Percentiles rank a stretch among this genome's conserved stretches.
phyloP scores from a whole-genome alignment of 2,329 filamentous ascomycete genomes.

The Colletotrichum spinosum region DNA sequence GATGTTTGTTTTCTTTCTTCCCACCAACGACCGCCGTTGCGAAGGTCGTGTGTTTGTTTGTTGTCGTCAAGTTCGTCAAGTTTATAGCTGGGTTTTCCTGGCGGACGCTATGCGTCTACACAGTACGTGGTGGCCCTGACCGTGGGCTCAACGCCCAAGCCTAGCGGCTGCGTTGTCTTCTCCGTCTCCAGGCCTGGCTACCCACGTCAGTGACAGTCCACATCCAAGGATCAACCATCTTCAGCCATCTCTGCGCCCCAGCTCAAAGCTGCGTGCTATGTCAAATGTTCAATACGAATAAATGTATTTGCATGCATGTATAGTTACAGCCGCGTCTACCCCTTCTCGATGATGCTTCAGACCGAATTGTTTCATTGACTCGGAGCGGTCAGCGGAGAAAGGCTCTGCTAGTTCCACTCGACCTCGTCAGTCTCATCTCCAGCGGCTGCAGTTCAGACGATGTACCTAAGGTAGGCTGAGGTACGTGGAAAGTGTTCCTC shows the following conservation, averaged over 20 bases:
- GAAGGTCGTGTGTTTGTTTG: too few relatives aligned
- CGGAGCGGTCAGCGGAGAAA: conserved; percentile 12
- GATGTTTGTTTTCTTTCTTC: too few relatives aligned
- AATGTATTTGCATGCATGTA: neutral
- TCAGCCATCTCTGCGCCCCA: conserved; percentile 2
- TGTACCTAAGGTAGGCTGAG: too few relatives aligned
- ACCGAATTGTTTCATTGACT: conserved; percentile 21
- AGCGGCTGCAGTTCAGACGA: neutral
- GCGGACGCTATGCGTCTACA: neutral
- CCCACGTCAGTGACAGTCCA: conserved; percentile 1
- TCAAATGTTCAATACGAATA: neutral
- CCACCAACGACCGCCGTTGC: too few relatives aligned
- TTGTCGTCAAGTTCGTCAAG: too few relatives aligned
- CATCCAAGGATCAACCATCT: conserved; percentile 30
- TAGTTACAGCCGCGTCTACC: too few relatives aligned
- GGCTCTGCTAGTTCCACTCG: conserved; percentile 6
- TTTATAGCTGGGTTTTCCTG: neutral
- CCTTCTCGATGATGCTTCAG: neutral
- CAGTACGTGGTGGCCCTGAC: too few relatives aligned
- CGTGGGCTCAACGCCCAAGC: conserved; percentile 2
- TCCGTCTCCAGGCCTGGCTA: conserved; percentile 6
- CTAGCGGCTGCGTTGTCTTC: neutral
- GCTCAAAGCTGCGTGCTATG: too few relatives aligned
- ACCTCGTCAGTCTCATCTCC: conserved; percentile 25
- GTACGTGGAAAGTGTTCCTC: too few relatives aligned